Evolutionary conservation across 2,329 filamentous ascomycete species (phyloP).

Genomic region (Aspergillus sp.): DNA sequence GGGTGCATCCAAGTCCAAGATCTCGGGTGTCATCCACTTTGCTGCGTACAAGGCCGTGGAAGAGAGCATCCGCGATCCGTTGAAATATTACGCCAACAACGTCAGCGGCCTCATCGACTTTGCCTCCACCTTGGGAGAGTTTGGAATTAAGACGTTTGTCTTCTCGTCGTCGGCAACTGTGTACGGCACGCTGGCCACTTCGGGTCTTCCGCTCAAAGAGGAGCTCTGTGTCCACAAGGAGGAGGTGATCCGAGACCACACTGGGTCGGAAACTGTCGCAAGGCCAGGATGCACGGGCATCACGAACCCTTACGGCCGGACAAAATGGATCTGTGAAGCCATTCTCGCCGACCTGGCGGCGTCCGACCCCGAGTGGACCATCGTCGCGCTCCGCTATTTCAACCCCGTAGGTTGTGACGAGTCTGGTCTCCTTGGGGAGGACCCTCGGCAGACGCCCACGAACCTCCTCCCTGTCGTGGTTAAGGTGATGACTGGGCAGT

Average conservation of each 20-base stretch:
- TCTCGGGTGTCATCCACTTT: conserved; percentile 66
- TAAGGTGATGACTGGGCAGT: conserved; percentile 57
- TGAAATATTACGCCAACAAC: conserved; percentile 68
- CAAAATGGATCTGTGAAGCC: conserved; percentile 67
- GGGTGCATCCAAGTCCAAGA: conserved; percentile 46
- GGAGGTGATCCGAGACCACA: conserved; percentile 43
- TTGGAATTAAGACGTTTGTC: conserved; percentile 63
- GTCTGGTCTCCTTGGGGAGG: conserved; percentile 62
- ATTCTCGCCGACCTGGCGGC: conserved; percentile 61
- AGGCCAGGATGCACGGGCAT: conserved; percentile 55
- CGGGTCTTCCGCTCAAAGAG: conserved; percentile 53
- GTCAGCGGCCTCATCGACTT: conserved; percentile 63
- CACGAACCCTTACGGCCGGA: conserved; percentile 64
- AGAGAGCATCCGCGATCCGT: conserved; percentile 59
- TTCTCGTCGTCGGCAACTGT: conserved; percentile 68
- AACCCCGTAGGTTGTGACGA: conserved; percentile 66
- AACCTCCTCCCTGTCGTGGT: conserved; percentile 65
- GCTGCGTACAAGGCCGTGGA: conserved; percentile 66
- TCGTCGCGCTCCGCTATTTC: conserved; percentile 65
- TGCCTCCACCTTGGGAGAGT: conserved; percentile 55
- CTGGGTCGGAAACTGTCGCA: conserved; percentile 42
- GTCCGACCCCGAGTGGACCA: conserved; percentile 61
- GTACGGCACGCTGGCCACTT: conserved; percentile 56
- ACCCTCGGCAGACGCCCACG: conserved; percentile 59
- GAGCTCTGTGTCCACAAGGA: conserved; percentile 55